Conservation (phyloP, 2,329 filamentous ascomycete species). For the Bipolaris victoriae region DNA sequence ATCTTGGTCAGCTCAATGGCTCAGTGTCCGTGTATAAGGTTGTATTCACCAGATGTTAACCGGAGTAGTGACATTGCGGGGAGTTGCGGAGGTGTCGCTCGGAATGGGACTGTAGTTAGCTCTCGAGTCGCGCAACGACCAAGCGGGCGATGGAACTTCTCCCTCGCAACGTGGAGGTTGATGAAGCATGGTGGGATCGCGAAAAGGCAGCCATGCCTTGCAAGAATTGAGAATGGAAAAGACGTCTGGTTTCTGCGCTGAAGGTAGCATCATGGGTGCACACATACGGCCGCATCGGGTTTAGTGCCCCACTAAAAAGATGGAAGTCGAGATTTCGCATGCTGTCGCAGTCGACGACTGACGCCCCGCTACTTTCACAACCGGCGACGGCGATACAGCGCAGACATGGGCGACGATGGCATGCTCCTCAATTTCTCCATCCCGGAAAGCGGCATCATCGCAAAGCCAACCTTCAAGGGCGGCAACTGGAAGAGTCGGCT, state of each 20-base stretch:
- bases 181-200: slow-evolving; percentile 3
- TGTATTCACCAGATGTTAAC: slow-evolving; percentile 25
- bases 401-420: slow-evolving; percentile 86
- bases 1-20: slow-evolving; percentile 14
- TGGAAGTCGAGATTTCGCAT: slow-evolving; percentile 19
- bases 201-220: slow-evolving; percentile 24
- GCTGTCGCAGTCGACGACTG: slow-evolving; percentile 5
- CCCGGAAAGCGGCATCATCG: slow-evolving; percentile 68
- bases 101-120: slow-evolving; percentile 14
- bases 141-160: not conserved
- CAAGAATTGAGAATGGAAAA: slow-evolving; percentile 24
- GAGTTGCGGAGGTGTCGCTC: slow-evolving; percentile 27
- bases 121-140: not conserved
- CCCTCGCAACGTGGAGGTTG: slow-evolving; percentile 13
- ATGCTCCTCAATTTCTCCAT: slow-evolving; percentile 93
- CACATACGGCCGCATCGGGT: slow-evolving; percentile 5
- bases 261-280: slow-evolving; percentile 22
- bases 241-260: slow-evolving; percentile 34
- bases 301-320: slow-evolving; percentile 31
- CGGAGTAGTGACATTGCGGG: slow-evolving; percentile 35
- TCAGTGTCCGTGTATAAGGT: slow-evolving; percentile 17
- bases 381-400: slow-evolving; percentile 3
- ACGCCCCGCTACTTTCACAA: slow-evolving; percentile 11
- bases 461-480: slow-evolving; percentile 74
- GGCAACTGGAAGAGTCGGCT: slow-evolving; percentile 92